These are phyloP conservation scores for Ophiostoma triangulosporum DNA, from an alignment of 2,329 filamentous ascomycete species.

Conservation along the genomic window DNA sequence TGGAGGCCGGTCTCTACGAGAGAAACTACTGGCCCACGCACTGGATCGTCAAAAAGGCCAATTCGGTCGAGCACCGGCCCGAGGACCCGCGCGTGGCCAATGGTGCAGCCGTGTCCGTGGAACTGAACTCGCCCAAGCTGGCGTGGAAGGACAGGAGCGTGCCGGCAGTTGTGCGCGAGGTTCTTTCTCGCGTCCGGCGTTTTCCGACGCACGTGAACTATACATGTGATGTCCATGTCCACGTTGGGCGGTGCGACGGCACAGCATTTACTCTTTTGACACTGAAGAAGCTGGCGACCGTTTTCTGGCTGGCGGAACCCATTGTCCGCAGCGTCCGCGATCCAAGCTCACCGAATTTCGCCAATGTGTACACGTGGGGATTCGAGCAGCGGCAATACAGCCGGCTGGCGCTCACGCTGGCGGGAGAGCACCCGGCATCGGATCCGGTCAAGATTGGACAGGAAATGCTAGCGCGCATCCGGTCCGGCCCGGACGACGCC, in stretches of 20 bases:
- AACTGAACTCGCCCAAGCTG: constrained; percentile 25
- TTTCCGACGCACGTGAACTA: constrained; percentile 20
- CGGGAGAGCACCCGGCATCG: background rate
- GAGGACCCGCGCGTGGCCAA: constrained; percentile 15
- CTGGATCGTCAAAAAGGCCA: constrained; percentile 29
- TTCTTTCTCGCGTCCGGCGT: constrained; percentile 18
- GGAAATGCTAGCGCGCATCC: constrained; percentile 4
- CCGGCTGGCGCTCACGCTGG: constrained; percentile 19
- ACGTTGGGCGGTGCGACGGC: constrained; percentile 24
- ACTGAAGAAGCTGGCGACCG: constrained; percentile 22
- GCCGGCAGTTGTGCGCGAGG: constrained; percentile 10
- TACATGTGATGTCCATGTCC: constrained; percentile 27
- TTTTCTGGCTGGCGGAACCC: constrained; percentile 26
- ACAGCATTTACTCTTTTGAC: constrained; percentile 20
- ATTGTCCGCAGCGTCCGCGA: constrained; percentile 23
- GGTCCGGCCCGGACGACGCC: background rate
- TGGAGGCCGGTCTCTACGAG: constrained; percentile 15
- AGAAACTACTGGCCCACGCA: constrained; percentile 22
- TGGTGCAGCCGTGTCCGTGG: constrained; percentile 23
- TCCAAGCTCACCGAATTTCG: constrained; percentile 24
- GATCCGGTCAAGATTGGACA: constrained; percentile 5
- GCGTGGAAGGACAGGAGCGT: constrained; percentile 16
- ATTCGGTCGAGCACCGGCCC: constrained; percentile 23
- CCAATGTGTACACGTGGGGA: constrained; percentile 26
- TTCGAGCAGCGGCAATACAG: constrained; percentile 21